A percentile compares a stretch with the other conserved stretches of the same genome.
Conservation (phyloP, 2,329 filamentous ascomycete genomes). For the Penicillium concentricum region DNA sequence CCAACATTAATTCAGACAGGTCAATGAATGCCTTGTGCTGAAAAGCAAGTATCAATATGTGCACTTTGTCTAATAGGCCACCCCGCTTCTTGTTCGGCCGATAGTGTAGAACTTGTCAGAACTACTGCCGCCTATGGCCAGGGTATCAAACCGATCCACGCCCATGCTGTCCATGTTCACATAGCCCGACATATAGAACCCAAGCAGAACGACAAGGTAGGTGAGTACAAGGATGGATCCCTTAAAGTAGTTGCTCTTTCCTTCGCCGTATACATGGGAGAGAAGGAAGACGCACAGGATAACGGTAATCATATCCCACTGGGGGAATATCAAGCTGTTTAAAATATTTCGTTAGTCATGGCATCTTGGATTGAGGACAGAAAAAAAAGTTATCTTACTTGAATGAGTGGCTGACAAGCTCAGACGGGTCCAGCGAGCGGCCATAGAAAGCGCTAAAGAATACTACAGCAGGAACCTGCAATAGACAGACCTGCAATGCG, state of each 20-base stretch:
- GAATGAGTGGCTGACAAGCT: conserved; percentile 54
- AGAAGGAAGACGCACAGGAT: conserved; percentile 94
- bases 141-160: conserved; percentile 48
- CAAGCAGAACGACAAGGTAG: conserved; percentile 86
- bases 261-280: conserved; percentile 96
- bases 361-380: not conserved
- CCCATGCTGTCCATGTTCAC: conserved; percentile 53
- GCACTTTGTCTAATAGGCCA: conserved; percentile 31
- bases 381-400: conserved; percentile 43
- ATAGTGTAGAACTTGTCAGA: conserved; percentile 44
- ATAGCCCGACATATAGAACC: conserved; percentile 82
- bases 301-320: conserved; percentile 98
- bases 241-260: conserved; percentile 99
- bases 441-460: conserved; percentile 81
- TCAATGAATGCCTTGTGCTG: not conserved
- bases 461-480: conserved; percentile 91
- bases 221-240: conserved; percentile 90
- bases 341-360: conserved; percentile 16
- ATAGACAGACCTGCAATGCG: conserved; percentile 88
- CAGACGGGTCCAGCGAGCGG: conserved; percentile 52
- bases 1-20: not conserved
- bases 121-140: conserved; percentile 40
- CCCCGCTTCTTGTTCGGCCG: conserved; percentile 38
- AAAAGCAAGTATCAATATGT: not conserved
- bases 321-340: conserved; percentile 80